A percentile compares a stretch with the other conserved stretches of the same genome.
These are phyloP conservation scores for Pholiota conissans DNA, from an alignment of 768 basidiomycete species.

Conservation along the genomic window DNA sequence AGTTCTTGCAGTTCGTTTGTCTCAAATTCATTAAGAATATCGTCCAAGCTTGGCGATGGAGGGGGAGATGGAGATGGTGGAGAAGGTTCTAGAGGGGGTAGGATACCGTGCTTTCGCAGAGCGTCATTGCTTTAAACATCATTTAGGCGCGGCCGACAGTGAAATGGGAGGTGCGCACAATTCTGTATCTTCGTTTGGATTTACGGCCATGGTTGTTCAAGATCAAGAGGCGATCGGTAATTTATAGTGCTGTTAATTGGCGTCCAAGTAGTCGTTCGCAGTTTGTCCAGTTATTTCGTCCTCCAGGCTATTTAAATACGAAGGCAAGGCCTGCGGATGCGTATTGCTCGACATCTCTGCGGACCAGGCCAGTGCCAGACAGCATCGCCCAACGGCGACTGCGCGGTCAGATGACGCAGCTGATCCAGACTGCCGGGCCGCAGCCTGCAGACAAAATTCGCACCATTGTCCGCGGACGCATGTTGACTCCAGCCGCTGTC, in stretches of 20 bases:
- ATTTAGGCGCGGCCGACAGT: neutral
- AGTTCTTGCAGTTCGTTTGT: slow-evolving; percentile 65
- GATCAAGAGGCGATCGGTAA: slow-evolving; percentile 2
- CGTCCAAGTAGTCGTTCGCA: neutral
- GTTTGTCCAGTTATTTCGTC: neutral
- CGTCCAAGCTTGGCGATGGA: slow-evolving; percentile 69
- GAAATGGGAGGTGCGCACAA: slow-evolving; percentile 60
- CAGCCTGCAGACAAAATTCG: neutral
- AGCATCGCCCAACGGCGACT: neutral
- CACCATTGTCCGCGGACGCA: neutral
- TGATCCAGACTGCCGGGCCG: neutral
- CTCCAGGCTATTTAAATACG: neutral
- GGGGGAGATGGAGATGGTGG: slow-evolving; percentile 83
- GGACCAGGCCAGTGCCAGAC: neutral
- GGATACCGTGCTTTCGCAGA: slow-evolving; percentile 87
- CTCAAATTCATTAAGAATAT: slow-evolving; percentile 64
- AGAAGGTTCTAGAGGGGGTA: slow-evolving; percentile 70
- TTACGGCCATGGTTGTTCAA: slow-evolving; percentile 53
- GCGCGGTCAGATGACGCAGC: neutral
- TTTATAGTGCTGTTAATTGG: neutral
- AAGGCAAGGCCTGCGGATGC: neutral
- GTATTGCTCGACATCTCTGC: neutral
- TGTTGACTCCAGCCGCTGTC: neutral
- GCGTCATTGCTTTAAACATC: slow-evolving; percentile 75
- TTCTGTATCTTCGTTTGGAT: slow-evolving; percentile 93